Evolutionary conservation across 1,139 yeast species (phyloP), one percentile per base, ranked within the genome.

Genomic region (Taphrina populina): DNA sequence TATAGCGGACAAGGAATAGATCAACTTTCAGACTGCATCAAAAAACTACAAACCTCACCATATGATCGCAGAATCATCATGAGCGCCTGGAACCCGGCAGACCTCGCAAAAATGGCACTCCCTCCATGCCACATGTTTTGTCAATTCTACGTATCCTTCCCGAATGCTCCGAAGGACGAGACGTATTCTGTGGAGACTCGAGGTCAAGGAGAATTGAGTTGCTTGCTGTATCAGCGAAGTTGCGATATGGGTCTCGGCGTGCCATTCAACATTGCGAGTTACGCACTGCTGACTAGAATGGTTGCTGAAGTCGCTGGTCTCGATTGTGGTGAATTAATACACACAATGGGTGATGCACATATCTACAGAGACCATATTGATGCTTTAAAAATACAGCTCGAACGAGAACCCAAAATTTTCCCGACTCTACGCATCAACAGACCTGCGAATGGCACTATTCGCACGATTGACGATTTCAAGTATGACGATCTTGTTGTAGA

Each of bases 171-270:
- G 3, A 61, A 54, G 17, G 45, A 44, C 36, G 8, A 30, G 6
- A 46, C 53, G 8, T 43, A 43, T 20, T 13, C 21, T 30, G 37
- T 43, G n/a, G 72, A 73, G 10, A 62, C 62, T 30, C 66, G 64
- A 5, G 70, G 69, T 19, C 80, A 72, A 65, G 94, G 94, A 32
- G 81, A 76, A 66, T 76, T 92, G 58, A 84, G 94, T 11, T 94
- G 98, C 69, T 79, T 84, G 60, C 74, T 92, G 73, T 92, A 94
- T 71, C 99, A 92, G 72, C 79, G 99, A 65, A 87, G 96, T n/a
- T 92, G 97, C 71, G 99, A 92, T 67, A 90, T 92, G 96, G 99
- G 99, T 0, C 78, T 92, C 33, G 99, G 99, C 10, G 97, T 92
- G 13, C 99, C 99, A 0, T 92, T 92, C 71, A 94, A 92, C 68